Evolutionary conservation across 2,329 filamentous ascomycete species (phyloP).

Genomic region (Colletotrichum sidae): DNA sequence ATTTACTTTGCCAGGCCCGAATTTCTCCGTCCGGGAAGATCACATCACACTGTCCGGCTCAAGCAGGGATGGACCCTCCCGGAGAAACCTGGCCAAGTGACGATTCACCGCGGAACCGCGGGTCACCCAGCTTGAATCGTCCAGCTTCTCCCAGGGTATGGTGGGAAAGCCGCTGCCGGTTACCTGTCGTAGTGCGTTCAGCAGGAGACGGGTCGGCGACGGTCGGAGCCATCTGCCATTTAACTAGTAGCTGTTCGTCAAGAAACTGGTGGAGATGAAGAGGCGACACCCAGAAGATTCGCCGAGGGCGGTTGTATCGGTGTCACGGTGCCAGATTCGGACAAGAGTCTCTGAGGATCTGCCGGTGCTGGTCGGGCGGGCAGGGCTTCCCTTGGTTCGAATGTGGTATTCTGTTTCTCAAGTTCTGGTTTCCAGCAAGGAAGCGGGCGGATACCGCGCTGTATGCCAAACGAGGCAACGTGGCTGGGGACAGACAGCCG

Average conservation of each 20-base stretch:
- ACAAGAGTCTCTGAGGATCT: constrained; percentile 3
- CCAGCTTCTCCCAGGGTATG: constrained; percentile 24
- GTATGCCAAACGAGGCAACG: neutral
- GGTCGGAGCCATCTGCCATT: constrained; percentile 12
- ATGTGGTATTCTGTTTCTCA: neutral
- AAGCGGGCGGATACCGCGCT: constrained; percentile 3
- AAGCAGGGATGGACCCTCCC: constrained; percentile 16
- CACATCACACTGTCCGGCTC: constrained; percentile 25
- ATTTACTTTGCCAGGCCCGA: neutral
- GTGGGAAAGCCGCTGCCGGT: neutral
- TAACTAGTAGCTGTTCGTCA: neutral
- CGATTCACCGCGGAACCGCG: constrained; percentile 21
- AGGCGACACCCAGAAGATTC: neutral
- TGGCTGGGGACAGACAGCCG: constrained; percentile 15
- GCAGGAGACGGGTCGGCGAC: constrained; percentile 2
- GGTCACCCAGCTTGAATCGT: constrained; percentile 27
- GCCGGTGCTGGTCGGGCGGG: neutral
- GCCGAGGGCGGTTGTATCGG: constrained; percentile 5
- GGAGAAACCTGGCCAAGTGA: constrained; percentile 24
- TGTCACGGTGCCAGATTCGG: constrained; percentile 16
- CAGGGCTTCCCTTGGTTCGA: constrained; percentile 3
- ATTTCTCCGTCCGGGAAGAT: constrained; percentile 18
- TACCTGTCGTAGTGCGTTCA: constrained; percentile 3
- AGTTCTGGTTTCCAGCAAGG: constrained; percentile 17
- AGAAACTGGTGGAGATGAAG: constrained; percentile 10